These are phyloP conservation scores for Helianthus tuberosus DNA, from an alignment of 129 eudicot genomes.

Conservation along the genomic window DNA sequence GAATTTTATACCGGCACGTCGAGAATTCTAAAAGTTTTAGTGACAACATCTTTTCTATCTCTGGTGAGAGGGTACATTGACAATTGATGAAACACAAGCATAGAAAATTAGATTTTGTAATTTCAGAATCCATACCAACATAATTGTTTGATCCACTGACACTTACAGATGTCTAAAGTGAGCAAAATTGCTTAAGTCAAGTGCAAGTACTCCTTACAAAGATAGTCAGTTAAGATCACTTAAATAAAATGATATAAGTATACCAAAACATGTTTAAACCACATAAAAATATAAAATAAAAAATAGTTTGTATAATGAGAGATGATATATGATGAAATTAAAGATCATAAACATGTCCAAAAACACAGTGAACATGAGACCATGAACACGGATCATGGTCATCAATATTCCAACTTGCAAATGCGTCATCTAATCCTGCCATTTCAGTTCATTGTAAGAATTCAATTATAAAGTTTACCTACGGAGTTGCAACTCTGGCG, in stretches of 20 bases:
- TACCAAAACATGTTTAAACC: too few relatives aligned
- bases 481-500: too few relatives aligned
- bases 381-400: slow-evolving; percentile 68
- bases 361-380: slow-evolving; percentile 68
- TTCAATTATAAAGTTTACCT: too few relatives aligned
- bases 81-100: slow-evolving; percentile 1
- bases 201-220: too few relatives aligned
- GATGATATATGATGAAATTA: slow-evolving; percentile 36
- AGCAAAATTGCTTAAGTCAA: too few relatives aligned
- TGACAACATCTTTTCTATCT: slow-evolving; percentile 49
- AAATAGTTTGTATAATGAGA: too few relatives aligned
- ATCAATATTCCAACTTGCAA: slow-evolving; percentile 58
- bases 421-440: slow-evolving; percentile 59
- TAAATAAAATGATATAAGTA: too few relatives aligned
- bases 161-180: too few relatives aligned
- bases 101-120: background rate
- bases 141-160: background rate
- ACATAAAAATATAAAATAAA: too few relatives aligned
- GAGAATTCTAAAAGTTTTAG: slow-evolving; percentile 44
- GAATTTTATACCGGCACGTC: too few relatives aligned
- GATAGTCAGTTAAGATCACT: too few relatives aligned
- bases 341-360: slow-evolving; percentile 59
- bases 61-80: slow-evolving; percentile 60
- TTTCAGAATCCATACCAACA: background rate
- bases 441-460: background rate